Evolutionary conservation across 1,284 basidiomycete species (phyloP).

Genomic region (Trichosporon asahii): DNA sequence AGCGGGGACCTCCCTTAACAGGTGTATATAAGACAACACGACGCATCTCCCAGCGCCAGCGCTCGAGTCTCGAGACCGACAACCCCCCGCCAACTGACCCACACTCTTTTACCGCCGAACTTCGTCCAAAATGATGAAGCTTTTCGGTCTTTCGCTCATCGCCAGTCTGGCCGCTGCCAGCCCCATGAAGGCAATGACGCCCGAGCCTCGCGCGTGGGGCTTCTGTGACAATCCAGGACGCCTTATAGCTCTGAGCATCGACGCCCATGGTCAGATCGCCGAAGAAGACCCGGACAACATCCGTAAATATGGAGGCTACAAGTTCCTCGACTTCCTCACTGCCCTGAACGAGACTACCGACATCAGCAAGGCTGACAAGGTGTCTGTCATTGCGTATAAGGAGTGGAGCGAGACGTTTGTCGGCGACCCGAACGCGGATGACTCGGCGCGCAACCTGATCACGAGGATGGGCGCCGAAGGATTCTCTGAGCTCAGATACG

Average conservation of each 20-base stretch:
- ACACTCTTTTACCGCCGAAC: too few species aligned
- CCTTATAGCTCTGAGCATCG: neutral
- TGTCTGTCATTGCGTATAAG: neutral
- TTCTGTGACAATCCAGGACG: neutral
- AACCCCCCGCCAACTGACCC: neutral
- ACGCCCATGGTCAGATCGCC: neutral
- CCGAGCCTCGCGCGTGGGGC: neutral
- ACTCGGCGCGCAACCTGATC: too few species aligned
- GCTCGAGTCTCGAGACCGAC: neutral
- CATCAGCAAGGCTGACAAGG: neutral
- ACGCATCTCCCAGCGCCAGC: neutral
- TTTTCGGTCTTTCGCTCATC: neutral
- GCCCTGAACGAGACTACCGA: neutral
- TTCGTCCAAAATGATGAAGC: neutral
- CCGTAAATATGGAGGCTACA: neutral
- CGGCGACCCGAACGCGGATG: neutral
- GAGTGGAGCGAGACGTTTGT: neutral
- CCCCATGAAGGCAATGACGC: neutral
- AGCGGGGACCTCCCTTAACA: neutral
- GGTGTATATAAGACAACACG: neutral
- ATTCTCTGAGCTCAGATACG: too few species aligned
- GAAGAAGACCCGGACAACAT: neutral
- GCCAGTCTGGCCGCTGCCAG: neutral
- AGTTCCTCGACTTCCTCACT: neutral
- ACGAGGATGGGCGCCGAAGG: too few species aligned